phyloP scores from a whole-genome alignment of 257 asterid genomes.

The Marsdenia floribunda region DNA sequence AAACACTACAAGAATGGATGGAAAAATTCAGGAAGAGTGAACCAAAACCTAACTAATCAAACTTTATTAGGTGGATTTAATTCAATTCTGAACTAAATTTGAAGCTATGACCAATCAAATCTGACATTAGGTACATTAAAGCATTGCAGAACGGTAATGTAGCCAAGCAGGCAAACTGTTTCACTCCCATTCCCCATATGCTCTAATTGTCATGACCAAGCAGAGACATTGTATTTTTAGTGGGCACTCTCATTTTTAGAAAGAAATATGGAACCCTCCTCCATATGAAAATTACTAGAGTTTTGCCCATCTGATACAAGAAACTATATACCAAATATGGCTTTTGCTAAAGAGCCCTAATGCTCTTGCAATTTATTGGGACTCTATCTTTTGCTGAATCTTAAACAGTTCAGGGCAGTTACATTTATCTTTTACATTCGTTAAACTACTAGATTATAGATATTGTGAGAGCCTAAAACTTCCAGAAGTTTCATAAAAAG shows the following conservation, averaged over 20 bases:
- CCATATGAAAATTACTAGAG: not conserved
- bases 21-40: not conserved
- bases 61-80: not conserved
- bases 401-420: not conserved
- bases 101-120: not conserved
- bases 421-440: not conserved
- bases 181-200: not conserved
- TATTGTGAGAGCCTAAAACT: not conserved
- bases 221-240: not conserved
- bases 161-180: not conserved
- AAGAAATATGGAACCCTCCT: not conserved
- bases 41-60: not conserved
- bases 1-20: not conserved
- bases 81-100: not conserved
- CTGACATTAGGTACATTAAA: not conserved
- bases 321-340: not conserved
- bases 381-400: not conserved
- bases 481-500: not conserved
- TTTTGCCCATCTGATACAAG: not conserved
- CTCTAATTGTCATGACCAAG: not conserved
- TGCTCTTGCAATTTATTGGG: not conserved
- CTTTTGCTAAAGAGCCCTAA: not conserved
- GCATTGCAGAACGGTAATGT: not conserved
- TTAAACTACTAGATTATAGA: not conserved
- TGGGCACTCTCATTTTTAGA: not conserved